phyloP scores from a whole-genome alignment of 768 basidiomycete species.

The Dioszegia hungarica region DNA sequence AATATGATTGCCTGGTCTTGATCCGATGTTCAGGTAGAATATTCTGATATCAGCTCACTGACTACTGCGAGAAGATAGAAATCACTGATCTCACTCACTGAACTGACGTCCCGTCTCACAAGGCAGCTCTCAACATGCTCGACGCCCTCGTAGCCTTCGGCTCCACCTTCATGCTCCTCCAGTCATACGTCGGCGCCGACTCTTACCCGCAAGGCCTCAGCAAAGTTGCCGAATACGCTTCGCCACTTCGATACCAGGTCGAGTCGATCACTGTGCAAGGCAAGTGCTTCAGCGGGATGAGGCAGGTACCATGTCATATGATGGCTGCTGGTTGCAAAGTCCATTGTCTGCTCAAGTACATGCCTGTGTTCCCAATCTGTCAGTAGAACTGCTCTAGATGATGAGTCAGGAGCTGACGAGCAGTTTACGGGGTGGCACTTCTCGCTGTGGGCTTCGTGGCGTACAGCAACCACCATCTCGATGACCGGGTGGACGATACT shows the following conservation, averaged over 20 bases:
- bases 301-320: not conserved
- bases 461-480: not conserved
- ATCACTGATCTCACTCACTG: too few relatives aligned
- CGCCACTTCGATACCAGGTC: not conserved
- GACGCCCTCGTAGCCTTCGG: constrained; percentile 1
- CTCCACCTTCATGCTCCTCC: constrained; percentile 1
- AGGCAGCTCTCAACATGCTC: not conserved
- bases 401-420: not conserved
- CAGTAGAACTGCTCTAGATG: not conserved
- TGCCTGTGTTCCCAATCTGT: constrained; percentile 1
- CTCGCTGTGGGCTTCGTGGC: not conserved
- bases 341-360: not conserved
- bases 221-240: not conserved
- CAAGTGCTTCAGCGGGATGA: not conserved
- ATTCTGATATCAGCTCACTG: too few relatives aligned
- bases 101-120: too few relatives aligned
- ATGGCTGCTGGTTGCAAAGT: not conserved
- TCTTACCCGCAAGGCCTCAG: not conserved
- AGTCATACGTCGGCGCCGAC: not conserved
- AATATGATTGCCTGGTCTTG: too few relatives aligned
- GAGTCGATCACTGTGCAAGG: not conserved
- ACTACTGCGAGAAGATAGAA: too few relatives aligned
- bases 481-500: not conserved
- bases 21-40: too few relatives aligned
- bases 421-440: not conserved